Evolutionary conservation across 306 rosid genomes (phyloP).

Genomic region (Gleditsia sinensis): DNA sequence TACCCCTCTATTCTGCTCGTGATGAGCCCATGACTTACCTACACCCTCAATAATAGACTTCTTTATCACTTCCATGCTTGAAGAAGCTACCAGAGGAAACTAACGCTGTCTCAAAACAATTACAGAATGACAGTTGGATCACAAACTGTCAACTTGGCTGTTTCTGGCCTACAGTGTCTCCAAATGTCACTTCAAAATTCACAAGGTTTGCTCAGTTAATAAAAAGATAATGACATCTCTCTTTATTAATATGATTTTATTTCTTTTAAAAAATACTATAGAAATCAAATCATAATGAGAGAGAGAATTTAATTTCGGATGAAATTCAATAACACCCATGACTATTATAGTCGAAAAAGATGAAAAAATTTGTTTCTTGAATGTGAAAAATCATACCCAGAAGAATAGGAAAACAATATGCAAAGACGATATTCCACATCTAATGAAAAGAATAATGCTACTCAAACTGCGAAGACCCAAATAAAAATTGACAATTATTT

Average conservation of each 20-base stretch:
- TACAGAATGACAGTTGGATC: background rate
- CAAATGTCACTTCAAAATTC: too few relatives aligned
- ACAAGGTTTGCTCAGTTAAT: too few relatives aligned
- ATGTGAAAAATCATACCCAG: background rate
- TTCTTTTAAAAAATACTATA: too few relatives aligned
- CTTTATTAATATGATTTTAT: too few relatives aligned
- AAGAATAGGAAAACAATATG: slow-evolving; percentile 16
- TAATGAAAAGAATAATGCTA: background rate
- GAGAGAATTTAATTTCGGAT: too few relatives aligned
- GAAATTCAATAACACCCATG: too few relatives aligned
- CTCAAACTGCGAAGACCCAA: background rate
- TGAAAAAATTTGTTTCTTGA: too few relatives aligned
- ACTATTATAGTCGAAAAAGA: too few relatives aligned
- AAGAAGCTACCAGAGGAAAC: background rate
- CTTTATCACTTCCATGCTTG: slow-evolving; percentile 16
- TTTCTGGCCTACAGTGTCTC: slow-evolving; percentile 3
- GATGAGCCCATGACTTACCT: slow-evolving; percentile 26
- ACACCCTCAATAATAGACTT: slow-evolving; percentile 24
- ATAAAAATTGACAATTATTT: background rate
- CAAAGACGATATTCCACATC: background rate
- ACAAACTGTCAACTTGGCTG: background rate
- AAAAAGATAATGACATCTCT: too few relatives aligned
- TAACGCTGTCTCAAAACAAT: background rate
- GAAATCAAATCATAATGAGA: too few relatives aligned
- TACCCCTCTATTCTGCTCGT: slow-evolving; percentile 13